These are phyloP conservation scores for Babesia divergens DNA, from an alignment of 169 alveolate species.

Conservation along the genomic window DNA sequence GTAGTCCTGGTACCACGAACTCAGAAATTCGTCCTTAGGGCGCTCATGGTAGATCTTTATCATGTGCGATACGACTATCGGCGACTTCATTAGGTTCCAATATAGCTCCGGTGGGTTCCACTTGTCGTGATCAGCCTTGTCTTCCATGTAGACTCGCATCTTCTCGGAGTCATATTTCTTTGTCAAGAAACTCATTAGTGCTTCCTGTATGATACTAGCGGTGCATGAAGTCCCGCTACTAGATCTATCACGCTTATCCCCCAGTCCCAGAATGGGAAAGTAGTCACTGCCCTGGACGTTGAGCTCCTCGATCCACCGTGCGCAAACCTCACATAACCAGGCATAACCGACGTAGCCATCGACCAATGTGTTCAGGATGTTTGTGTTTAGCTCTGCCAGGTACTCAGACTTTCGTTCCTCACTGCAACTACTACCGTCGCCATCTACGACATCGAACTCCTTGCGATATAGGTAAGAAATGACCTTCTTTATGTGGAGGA, in stretches of 20 bases:
- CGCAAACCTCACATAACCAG: constrained; percentile 74
- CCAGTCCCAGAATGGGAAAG: not conserved
- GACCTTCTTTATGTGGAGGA: constrained; percentile 65
- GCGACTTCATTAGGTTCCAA: constrained; percentile 79
- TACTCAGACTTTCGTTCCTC: constrained; percentile 52
- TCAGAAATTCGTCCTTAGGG: constrained; percentile 77
- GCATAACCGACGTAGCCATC: constrained; percentile 78
- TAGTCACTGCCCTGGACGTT: constrained; percentile 5
- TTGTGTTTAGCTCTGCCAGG: constrained; percentile 65
- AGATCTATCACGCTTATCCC: constrained; percentile 2
- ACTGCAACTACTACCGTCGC: not conserved
- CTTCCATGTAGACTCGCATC: constrained; percentile 79
- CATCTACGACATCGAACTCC: not conserved
- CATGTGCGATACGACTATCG: constrained; percentile 77
- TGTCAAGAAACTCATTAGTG: constrained; percentile 73
- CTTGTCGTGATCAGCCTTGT: constrained; percentile 77
- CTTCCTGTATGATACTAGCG: constrained; percentile 56
- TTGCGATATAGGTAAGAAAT: constrained; percentile 65
- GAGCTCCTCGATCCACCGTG: constrained; percentile 62
- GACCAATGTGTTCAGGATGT: constrained; percentile 68
- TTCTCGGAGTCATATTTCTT: constrained; percentile 79
- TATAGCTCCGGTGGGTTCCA: constrained; percentile 85
- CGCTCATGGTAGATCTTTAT: constrained; percentile 76
- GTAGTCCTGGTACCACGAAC: constrained; percentile 82
- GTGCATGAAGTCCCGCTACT: not conserved